These are phyloP conservation scores for Fusarium zealandicum DNA, from an alignment of 2,329 filamentous ascomycete species.

Conservation along the genomic window DNA sequence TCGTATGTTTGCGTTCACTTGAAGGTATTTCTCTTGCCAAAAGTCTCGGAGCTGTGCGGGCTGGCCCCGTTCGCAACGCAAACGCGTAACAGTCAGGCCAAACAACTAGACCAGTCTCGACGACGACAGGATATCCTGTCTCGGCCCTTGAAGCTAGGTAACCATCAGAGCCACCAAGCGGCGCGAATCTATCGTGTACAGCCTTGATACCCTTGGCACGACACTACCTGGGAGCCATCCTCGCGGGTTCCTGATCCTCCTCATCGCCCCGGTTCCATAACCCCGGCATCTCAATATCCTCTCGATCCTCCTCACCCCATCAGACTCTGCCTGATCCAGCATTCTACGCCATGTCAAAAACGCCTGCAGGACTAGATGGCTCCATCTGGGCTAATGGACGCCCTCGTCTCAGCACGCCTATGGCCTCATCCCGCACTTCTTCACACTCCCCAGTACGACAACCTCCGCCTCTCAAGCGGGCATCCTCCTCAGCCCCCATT, in stretches of 20 bases:
- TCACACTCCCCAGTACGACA: slow-evolving; percentile 27
- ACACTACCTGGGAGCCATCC: neutral
- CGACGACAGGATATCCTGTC: neutral
- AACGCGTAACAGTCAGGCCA: neutral
- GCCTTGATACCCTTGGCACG: neutral
- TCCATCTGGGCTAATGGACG: slow-evolving; percentile 40
- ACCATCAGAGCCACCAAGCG: neutral
- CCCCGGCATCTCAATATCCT: too few species aligned
- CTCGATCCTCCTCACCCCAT: neutral
- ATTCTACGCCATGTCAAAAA: slow-evolving; percentile 23
- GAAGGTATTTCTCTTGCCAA: neutral
- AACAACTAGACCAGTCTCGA: neutral
- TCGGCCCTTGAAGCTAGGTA: neutral
- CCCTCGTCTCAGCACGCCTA: slow-evolving; percentile 5
- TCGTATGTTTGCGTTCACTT: neutral
- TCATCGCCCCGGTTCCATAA: neutral
- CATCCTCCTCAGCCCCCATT: neutral
- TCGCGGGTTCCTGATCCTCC: neutral
- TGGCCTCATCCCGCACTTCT: slow-evolving; percentile 7
- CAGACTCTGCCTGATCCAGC: neutral
- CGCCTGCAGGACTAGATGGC: slow-evolving; percentile 24
- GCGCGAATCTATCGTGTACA: neutral
- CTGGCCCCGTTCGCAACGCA: neutral
- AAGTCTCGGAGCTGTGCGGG: neutral
- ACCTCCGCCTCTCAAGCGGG: neutral